phyloP scores from a whole-genome alignment of 169 alveolate species.

The Plasmodium coatneyi region DNA sequence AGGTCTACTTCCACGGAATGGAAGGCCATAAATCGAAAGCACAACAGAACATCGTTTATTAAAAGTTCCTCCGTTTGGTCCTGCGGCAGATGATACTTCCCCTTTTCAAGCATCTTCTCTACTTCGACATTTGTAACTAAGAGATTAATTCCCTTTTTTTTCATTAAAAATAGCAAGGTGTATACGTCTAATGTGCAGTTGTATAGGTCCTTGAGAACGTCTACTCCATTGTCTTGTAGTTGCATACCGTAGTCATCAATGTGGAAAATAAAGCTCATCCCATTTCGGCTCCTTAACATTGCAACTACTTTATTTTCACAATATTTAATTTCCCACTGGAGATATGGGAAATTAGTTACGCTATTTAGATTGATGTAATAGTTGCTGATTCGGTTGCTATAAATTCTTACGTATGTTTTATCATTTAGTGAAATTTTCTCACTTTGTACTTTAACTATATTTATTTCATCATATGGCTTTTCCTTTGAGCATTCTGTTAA shows the following conservation, averaged over 20 bases:
- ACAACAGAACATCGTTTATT: slow-evolving; percentile 66
- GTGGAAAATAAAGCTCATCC: slow-evolving; percentile 39
- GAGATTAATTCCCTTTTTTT: slow-evolving; percentile 66
- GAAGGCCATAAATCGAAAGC: slow-evolving; percentile 41
- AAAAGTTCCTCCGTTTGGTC: slow-evolving; percentile 31
- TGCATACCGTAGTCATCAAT: slow-evolving; percentile 46
- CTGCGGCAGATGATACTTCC: slow-evolving; percentile 4
- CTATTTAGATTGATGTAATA: slow-evolving; percentile 45
- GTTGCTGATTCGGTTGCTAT: slow-evolving; percentile 35
- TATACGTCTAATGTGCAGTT: slow-evolving; percentile 33
- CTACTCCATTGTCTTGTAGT: slow-evolving; percentile 45
- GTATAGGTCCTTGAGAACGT: slow-evolving; percentile 36
- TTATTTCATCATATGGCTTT: slow-evolving; percentile 39
- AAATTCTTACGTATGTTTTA: slow-evolving; percentile 47
- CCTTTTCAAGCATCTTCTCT: slow-evolving; percentile 6
- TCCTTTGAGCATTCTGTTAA: neutral
- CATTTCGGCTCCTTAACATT: slow-evolving; percentile 24
- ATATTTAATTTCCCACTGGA: slow-evolving; percentile 46
- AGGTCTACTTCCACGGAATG: slow-evolving; percentile 1
- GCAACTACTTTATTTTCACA: slow-evolving; percentile 24
- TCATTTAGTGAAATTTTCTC: slow-evolving; percentile 13
- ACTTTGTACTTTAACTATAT: slow-evolving; percentile 18
- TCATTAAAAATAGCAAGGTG: slow-evolving; percentile 49
- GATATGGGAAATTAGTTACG: slow-evolving; percentile 30
- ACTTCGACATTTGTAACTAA: slow-evolving; percentile 46